These are phyloP conservation scores for Ustilago curta DNA, from an alignment of 1,284 basidiomycete species.

Conservation along the genomic window DNA sequence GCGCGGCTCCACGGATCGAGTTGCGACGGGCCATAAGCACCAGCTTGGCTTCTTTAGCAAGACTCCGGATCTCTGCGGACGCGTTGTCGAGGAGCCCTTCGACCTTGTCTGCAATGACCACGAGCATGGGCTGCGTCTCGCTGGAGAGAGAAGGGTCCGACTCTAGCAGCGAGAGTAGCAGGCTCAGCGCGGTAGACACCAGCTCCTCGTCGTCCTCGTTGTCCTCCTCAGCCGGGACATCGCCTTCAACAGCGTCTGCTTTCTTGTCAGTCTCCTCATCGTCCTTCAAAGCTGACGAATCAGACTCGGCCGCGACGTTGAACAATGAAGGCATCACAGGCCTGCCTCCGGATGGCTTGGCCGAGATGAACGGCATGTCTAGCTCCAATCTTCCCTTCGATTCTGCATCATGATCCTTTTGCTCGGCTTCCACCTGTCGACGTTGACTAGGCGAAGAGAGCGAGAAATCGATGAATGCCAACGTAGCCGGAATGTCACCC, in stretches of 20 bases:
- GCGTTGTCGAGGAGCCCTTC: constrained; percentile 44
- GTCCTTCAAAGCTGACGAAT: not conserved
- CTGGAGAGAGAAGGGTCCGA: constrained; percentile 42
- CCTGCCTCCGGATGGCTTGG: constrained; percentile 6
- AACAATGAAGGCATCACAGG: constrained; percentile 26
- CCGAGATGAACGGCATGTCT: constrained; percentile 42
- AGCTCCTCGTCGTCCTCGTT: constrained; percentile 55
- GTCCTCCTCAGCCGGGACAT: constrained; percentile 5
- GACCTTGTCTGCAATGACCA: constrained; percentile 56
- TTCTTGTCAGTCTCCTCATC: not conserved
- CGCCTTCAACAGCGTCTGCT: not conserved
- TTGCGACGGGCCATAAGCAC: constrained; percentile 80
- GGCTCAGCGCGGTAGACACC: constrained; percentile 53
- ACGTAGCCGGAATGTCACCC: constrained; percentile 50
- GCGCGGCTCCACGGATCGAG: constrained; percentile 13
- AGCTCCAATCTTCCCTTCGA: not conserved
- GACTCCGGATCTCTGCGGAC: constrained; percentile 70
- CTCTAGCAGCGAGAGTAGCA: constrained; percentile 65
- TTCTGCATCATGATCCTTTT: not conserved
- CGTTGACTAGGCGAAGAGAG: constrained; percentile 32
- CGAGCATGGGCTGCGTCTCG: constrained; percentile 51
- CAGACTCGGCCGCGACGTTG: constrained; percentile 16
- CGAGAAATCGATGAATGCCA: constrained; percentile 63
- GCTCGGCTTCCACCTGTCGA: constrained; percentile 7
- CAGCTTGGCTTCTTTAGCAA: constrained; percentile 82